These are phyloP conservation scores for Ambrosia hybrid DNA, from an alignment of 140 eudicot species.

Conservation along the genomic window DNA sequence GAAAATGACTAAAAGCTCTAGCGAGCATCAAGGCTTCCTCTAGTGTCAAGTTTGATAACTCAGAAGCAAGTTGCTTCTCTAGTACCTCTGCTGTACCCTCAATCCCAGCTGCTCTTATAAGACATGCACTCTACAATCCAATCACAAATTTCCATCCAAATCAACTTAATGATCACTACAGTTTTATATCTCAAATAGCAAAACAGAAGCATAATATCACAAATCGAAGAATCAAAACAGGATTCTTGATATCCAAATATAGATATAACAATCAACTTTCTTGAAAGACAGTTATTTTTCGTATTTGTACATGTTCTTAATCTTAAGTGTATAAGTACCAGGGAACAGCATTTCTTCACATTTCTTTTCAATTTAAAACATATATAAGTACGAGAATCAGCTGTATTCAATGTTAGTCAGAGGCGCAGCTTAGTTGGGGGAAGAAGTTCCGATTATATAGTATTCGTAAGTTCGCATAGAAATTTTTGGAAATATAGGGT, in stretches of 20 bases:
- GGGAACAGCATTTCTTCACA: background rate
- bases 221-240: slow-evolving; percentile 7
- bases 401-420: background rate
- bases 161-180: slow-evolving; percentile 1
- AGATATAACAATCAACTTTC: slow-evolving; percentile 1
- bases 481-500: too few species aligned
- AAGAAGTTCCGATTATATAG: too few species aligned
- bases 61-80: slow-evolving; percentile 80
- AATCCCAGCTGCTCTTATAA: slow-evolving; percentile 74
- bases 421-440: too few species aligned
- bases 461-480: too few species aligned
- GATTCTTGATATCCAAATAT: slow-evolving; percentile 12
- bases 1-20: slow-evolving; percentile 87
- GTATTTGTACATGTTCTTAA: background rate
- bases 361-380: background rate
- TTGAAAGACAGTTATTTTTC: background rate
- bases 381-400: background rate
- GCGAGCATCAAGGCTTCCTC: slow-evolving; percentile 85
- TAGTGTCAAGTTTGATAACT: slow-evolving; percentile 74
- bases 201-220: slow-evolving; percentile 15
- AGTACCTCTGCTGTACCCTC: slow-evolving; percentile 82
- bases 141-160: slow-evolving; percentile 26
- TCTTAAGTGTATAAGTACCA: background rate
- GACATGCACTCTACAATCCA: slow-evolving; percentile 80
- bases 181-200: slow-evolving; percentile 1